Conservation (phyloP, 2,329 filamentous ascomycete species). For the Verticillium longisporum region DNA sequence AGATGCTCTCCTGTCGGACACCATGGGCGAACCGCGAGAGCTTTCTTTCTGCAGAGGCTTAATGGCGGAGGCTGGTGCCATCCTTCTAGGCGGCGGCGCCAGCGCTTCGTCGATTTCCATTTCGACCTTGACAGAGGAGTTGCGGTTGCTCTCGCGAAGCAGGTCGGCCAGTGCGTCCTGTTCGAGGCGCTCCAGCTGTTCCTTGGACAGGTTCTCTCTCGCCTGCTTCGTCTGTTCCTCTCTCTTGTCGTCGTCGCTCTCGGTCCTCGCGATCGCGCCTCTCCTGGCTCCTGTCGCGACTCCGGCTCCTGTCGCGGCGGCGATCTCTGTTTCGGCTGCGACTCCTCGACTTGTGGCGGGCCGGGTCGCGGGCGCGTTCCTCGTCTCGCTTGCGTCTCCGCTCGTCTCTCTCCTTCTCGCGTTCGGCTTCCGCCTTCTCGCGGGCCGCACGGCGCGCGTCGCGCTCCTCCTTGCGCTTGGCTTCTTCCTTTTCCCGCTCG, state of each 20-base stretch:
- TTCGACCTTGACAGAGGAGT: slow-evolving; percentile 41
- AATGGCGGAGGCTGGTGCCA: slow-evolving; percentile 50
- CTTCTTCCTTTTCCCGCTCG: slow-evolving; percentile 41
- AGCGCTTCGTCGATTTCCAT: slow-evolving; percentile 42
- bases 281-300: slow-evolving; percentile 23
- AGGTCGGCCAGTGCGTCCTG: slow-evolving; percentile 52
- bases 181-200: slow-evolving; percentile 51
- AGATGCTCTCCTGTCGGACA: slow-evolving; percentile 31
- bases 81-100: slow-evolving; percentile 46
- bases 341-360: slow-evolving; percentile 20
- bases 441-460: slow-evolving; percentile 40
- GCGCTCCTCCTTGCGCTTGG: slow-evolving; percentile 41
- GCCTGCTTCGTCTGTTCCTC: slow-evolving; percentile 34
- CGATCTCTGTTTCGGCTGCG: slow-evolving; percentile 24
- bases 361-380: slow-evolving; percentile 27
- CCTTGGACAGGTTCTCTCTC: slow-evolving; percentile 49
- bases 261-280: slow-evolving; percentile 18
- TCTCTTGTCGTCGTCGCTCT: slow-evolving; percentile 26
- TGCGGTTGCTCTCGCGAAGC: slow-evolving; percentile 50
- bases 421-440: slow-evolving; percentile 30
- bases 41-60: slow-evolving; percentile 41
- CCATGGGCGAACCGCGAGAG: slow-evolving; percentile 33
- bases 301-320: slow-evolving; percentile 19
- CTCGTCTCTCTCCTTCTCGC: slow-evolving; percentile 50
- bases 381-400: slow-evolving; percentile 36